Conservation (phyloP, 129 eudicot species). For the Helichrysum umbraculigerum region DNA sequence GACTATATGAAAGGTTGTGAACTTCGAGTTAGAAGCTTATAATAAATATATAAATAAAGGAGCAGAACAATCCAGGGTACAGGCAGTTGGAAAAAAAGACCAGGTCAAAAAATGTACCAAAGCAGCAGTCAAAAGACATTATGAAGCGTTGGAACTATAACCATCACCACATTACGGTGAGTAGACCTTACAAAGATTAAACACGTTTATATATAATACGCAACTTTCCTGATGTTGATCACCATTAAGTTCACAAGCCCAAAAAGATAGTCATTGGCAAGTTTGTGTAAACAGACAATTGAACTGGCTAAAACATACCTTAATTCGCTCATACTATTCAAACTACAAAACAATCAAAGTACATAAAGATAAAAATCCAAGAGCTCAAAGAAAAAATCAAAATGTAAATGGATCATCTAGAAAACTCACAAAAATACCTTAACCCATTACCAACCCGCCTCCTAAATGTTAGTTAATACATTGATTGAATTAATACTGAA, state of each 20-base stretch:
- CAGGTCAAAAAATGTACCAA: not conserved
- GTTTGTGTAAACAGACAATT: not conserved
- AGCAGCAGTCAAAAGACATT: not conserved
- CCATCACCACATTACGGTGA: not conserved
- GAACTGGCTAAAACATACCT: constrained; percentile 43
- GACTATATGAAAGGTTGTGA: not conserved
- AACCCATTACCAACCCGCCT: not conserved
- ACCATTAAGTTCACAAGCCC: constrained; percentile 14
- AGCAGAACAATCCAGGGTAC: not conserved
- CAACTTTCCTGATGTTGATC: constrained; percentile 17
- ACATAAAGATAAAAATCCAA: too few relatives aligned
- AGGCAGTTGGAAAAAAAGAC: not conserved
- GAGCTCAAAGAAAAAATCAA: too few relatives aligned
- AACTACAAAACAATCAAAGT: too few relatives aligned
- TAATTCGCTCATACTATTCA: constrained; percentile 71
- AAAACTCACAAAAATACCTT: too few relatives aligned
- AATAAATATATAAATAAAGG: not conserved
- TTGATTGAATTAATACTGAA: not conserved
- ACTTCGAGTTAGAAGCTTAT: not conserved
- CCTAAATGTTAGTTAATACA: constrained; percentile 4
- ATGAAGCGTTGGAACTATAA: not conserved
- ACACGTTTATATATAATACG: not conserved
- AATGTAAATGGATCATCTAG: too few relatives aligned
- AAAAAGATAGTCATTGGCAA: constrained; percentile 11
- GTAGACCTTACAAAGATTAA: not conserved